A percentile compares a stretch with the other conserved stretches of the same genome.
phyloP scores from a whole-genome alignment of 805 yeast species.

The Candida corydali region DNA sequence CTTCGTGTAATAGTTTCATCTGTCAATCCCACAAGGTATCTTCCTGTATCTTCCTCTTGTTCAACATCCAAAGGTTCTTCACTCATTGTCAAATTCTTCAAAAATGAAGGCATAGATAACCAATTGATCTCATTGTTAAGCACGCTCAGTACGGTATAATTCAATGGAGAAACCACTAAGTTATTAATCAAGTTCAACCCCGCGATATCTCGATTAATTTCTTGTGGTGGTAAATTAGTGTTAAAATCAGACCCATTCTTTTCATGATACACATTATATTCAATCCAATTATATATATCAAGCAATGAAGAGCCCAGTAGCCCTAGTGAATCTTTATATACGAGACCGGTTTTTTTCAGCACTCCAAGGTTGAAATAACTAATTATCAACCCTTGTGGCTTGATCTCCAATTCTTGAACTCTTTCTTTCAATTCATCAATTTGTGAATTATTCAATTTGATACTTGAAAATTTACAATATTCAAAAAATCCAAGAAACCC shows the following conservation, averaged over 20 bases:
- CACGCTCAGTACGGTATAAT: conserved; percentile 31
- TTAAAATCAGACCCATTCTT: conserved; percentile 12
- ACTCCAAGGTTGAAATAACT: conserved; percentile 20
- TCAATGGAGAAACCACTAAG: conserved; percentile 35
- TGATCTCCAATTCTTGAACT: conserved; percentile 6
- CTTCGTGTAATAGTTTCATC: conserved; percentile 19
- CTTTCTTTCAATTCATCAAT: conserved; percentile 16
- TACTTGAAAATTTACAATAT: conserved; percentile 27
- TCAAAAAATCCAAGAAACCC: conserved; percentile 31
- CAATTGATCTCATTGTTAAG: conserved; percentile 16
- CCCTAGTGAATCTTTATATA: conserved; percentile 13
- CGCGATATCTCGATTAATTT: conserved; percentile 12
- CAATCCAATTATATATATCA: conserved; percentile 28
- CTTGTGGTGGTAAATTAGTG: conserved; percentile 1
- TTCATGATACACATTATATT: conserved; percentile 25
- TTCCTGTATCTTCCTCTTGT: conserved; percentile 15
- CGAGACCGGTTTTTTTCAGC: conserved; percentile 31
- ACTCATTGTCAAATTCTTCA: conserved; percentile 9
- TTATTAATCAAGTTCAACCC: conserved; percentile 33
- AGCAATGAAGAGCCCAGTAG: conserved; percentile 12
- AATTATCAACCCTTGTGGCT: conserved; percentile 25
- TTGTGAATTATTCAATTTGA: conserved; percentile 13
- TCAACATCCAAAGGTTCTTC: conserved; percentile 3
- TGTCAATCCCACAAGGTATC: conserved; percentile 22
- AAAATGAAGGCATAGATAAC: conserved; percentile 17